Evolutionary conservation across 2,329 filamentous ascomycete genomes (phyloP).

Genomic region (Penicillium sp.): DNA sequence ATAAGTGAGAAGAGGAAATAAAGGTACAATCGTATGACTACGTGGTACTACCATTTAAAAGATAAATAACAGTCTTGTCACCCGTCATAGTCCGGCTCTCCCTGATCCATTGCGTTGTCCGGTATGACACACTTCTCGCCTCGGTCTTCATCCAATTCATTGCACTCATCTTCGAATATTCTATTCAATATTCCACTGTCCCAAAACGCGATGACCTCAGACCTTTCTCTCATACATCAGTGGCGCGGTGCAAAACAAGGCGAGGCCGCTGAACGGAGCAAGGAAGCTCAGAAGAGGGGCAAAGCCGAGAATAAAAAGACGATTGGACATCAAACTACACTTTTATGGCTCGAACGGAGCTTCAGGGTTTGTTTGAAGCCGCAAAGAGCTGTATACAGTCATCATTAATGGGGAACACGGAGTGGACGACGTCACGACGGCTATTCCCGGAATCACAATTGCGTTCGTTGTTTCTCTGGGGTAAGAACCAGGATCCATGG

Average conservation of each 20-base stretch:
- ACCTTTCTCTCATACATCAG: not conserved
- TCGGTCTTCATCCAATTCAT: not conserved
- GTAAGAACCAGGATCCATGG: no score
- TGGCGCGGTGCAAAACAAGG: not conserved
- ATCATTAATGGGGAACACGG: not conserved
- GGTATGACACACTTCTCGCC: not conserved
- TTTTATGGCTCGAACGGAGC: not conserved
- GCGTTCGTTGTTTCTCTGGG: no score
- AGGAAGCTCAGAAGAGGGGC: not conserved
- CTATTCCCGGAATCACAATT: no score
- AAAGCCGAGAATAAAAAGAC: not conserved
- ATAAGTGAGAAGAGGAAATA: not conserved
- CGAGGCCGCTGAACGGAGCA: not conserved
- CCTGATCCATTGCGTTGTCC: not conserved
- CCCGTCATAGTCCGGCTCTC: not conserved
- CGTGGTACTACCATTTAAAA: not conserved
- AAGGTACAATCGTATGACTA: not conserved
- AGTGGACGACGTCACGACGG: slow-evolving; percentile 22
- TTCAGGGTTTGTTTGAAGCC: no score
- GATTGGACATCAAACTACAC: not conserved
- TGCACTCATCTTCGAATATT: not conserved
- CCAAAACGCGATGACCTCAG: not conserved
- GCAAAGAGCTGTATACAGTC: not conserved
- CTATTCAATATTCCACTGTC: not conserved
- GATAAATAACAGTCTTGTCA: slow-evolving; percentile 1